phyloP scores from a whole-genome alignment of 345 rosid species.

The Eucalyptus decipiens region DNA sequence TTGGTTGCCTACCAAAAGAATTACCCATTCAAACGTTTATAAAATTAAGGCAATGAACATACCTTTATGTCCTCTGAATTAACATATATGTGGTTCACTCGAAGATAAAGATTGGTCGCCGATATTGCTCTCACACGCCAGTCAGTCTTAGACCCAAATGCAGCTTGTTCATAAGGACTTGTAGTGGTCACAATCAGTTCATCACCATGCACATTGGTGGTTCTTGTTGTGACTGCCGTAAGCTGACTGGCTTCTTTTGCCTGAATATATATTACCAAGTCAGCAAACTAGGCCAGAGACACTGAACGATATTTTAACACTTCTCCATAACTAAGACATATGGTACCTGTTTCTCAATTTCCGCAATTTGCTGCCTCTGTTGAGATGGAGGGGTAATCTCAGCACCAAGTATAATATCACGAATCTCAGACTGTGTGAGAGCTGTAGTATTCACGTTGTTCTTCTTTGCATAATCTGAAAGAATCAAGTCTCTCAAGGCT shows the following conservation, averaged over 20 bases:
- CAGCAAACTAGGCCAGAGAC: background rate
- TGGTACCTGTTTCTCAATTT: conserved; percentile 88
- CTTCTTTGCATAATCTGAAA: conserved; percentile 95
- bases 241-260: conserved; percentile 93
- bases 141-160: conserved; percentile 88
- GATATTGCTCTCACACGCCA: conserved; percentile 99
- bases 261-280: conserved; percentile 16
- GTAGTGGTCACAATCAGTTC: conserved; percentile 79
- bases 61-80: conserved; percentile 97
- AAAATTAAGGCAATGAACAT: background rate
- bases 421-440: conserved; percentile 90
- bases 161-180: conserved; percentile 91
- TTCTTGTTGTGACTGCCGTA: conserved; percentile 89
- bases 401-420: conserved; percentile 97
- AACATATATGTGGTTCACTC: conserved; percentile 88
- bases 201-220: conserved; percentile 92
- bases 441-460: conserved; percentile 97
- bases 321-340: background rate
- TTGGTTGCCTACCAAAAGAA: no score
- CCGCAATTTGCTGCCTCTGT: conserved; percentile 92
- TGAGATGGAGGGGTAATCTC: conserved; percentile 99
- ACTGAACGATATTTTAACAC: background rate
- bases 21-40: no score
- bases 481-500: conserved; percentile 83
- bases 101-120: conserved; percentile 85